These are phyloP conservation scores for Candida lessepsii DNA, from an alignment of 805 yeast genomes.

Conservation along the genomic window DNA sequence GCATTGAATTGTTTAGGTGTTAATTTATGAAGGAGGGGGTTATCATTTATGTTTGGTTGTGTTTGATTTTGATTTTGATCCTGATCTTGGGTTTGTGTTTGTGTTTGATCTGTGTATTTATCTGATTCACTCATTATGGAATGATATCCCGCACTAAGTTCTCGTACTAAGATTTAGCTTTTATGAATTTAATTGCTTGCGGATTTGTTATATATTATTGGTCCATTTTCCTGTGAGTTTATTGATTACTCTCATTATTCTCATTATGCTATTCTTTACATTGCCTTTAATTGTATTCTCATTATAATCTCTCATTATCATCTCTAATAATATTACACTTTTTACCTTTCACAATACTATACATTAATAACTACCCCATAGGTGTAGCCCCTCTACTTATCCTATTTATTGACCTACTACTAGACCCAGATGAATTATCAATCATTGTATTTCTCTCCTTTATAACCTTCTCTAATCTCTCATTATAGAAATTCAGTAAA, in stretches of 20 bases:
- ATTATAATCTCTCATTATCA: too few species aligned
- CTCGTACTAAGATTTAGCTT: too few species aligned
- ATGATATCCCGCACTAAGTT: background rate
- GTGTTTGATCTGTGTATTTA: constrained; percentile 3
- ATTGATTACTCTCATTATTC: too few species aligned
- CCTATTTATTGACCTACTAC: constrained; percentile 33
- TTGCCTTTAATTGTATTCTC: too few species aligned
- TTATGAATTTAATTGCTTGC: too few species aligned
- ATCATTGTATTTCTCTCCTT: constrained; percentile 32
- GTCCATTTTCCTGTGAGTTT: too few species aligned
- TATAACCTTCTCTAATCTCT: constrained; percentile 32
- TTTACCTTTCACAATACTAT: too few species aligned
- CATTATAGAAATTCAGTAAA: constrained; percentile 25
- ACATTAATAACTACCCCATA: too few species aligned
- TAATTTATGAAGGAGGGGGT: constrained; percentile 28
- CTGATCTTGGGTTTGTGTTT: background rate
- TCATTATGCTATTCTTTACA: too few species aligned
- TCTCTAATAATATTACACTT: too few species aligned
- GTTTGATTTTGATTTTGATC: too few species aligned
- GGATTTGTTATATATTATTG: too few species aligned
- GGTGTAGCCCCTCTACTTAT: constrained; percentile 30
- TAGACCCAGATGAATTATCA: constrained; percentile 28
- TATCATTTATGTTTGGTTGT: constrained; percentile 11
- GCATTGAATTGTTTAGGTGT: constrained; percentile 37
- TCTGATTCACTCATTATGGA: constrained; percentile 7